phyloP scores from a whole-genome alignment of 2,329 filamentous ascomycete species.

The Pestalotiopsis sp. region DNA sequence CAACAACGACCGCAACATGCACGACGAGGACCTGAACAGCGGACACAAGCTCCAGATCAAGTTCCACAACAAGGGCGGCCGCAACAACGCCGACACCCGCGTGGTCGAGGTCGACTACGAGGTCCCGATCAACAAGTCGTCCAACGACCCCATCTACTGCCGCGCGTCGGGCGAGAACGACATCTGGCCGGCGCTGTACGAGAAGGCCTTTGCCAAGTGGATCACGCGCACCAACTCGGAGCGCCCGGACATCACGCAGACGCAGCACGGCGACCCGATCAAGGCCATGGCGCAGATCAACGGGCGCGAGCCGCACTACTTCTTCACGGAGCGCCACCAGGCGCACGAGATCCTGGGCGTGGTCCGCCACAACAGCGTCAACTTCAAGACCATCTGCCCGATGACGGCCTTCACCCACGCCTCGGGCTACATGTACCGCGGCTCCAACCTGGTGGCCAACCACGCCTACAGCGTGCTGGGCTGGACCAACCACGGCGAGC shows the following conservation, averaged over 20 bases:
- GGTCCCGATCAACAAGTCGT: slow-evolving; percentile 46
- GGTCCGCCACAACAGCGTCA: slow-evolving; percentile 41
- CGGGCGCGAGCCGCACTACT: slow-evolving; percentile 39
- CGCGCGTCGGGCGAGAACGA: slow-evolving; percentile 42
- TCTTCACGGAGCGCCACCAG: slow-evolving; percentile 33
- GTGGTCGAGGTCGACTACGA: slow-evolving; percentile 45
- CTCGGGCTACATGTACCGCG: slow-evolving; percentile 37
- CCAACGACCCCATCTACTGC: slow-evolving; percentile 43
- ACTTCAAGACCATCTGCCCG: slow-evolving; percentile 45
- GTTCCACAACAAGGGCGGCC: slow-evolving; percentile 47
- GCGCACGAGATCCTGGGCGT: slow-evolving; percentile 37
- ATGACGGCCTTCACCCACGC: slow-evolving; percentile 45
- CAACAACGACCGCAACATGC: slow-evolving; percentile 23
- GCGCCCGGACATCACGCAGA: slow-evolving; percentile 43
- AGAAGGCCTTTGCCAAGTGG: slow-evolving; percentile 52
- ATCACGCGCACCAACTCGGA: slow-evolving; percentile 32
- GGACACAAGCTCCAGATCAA: slow-evolving; percentile 30
- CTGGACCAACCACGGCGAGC: slow-evolving; percentile 35
- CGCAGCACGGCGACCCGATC: slow-evolving; percentile 43
- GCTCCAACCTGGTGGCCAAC: slow-evolving; percentile 46
- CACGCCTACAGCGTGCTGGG: slow-evolving; percentile 47
- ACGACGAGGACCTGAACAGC: slow-evolving; percentile 11
- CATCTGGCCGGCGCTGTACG: slow-evolving; percentile 48
- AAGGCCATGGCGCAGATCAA: slow-evolving; percentile 49
- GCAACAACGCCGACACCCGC: slow-evolving; percentile 40